Conservation (phyloP, 495 filamentous ascomycete species). For the Hypomontagnella submonticulosa region DNA sequence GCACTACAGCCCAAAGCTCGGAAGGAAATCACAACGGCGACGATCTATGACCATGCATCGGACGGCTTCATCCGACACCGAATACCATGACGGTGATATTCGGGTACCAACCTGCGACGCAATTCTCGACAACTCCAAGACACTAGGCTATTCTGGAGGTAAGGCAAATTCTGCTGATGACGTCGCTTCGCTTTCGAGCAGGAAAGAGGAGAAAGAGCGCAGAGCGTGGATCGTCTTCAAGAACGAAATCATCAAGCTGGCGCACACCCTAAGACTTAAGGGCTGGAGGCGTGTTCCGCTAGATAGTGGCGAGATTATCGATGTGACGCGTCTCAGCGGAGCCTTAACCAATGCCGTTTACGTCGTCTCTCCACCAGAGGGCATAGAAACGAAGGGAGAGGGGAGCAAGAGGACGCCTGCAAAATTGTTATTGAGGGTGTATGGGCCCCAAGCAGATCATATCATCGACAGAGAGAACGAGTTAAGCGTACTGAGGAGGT, state of each 20-base stretch:
- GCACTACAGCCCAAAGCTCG: constrained; percentile 48
- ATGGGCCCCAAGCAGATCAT: constrained; percentile 95
- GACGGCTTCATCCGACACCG: constrained; percentile 78
- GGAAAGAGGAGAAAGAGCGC: constrained; percentile 68
- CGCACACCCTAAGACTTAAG: constrained; percentile 88
- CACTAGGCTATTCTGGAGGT: constrained; percentile 76
- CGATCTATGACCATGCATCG: constrained; percentile 49
- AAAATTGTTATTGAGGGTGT: constrained; percentile 91
- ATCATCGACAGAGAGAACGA: constrained; percentile 94
- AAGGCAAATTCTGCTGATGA: constrained; percentile 60
- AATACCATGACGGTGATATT: constrained; percentile 76
- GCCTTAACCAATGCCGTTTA: constrained; percentile 97
- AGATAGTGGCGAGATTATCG: constrained; percentile 70
- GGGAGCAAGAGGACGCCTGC: constrained; percentile 55
- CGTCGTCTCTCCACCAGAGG: constrained; percentile 83
- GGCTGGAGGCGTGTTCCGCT: constrained; percentile 88
- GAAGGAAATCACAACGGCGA: constrained; percentile 48
- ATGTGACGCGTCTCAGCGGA: constrained; percentile 87
- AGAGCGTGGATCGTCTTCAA: constrained; percentile 86
- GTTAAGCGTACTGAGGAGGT: constrained; percentile 82
- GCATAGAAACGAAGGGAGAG: constrained; percentile 54
- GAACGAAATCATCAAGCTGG: constrained; percentile 84
- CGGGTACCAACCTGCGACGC: constrained; percentile 82
- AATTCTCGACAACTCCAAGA: constrained; percentile 87
- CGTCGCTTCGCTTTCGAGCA: constrained; percentile 52